phyloP scores from a whole-genome alignment of 2,329 filamentous ascomycete genomes.

The Fusarium anguioides region DNA sequence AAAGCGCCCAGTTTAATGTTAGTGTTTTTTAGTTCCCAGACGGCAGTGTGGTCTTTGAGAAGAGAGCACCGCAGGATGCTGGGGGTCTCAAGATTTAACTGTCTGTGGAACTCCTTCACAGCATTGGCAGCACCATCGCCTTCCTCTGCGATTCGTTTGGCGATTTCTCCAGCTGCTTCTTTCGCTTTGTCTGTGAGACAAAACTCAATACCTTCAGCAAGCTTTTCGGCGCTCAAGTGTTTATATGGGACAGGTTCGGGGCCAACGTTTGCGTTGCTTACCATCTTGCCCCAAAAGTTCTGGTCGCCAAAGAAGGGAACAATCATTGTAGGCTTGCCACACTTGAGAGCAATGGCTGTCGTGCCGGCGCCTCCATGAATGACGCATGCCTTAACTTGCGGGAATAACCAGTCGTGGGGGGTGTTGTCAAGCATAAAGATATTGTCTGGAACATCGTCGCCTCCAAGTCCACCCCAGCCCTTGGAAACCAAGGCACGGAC shows the following conservation, averaged over 20 bases:
- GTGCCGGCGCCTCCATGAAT: constrained; percentile 85
- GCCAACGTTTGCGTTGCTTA: constrained; percentile 71
- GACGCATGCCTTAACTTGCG: constrained; percentile 71
- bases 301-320: constrained; percentile 86
- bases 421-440: constrained; percentile 79
- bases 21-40: constrained; percentile 73
- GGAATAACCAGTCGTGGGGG: constrained; percentile 83
- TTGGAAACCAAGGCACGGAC: constrained; percentile 79
- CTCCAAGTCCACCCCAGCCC: constrained; percentile 79
- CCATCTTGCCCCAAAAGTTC: constrained; percentile 80
- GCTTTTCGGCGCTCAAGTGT: constrained; percentile 68
- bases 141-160: constrained; percentile 68
- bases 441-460: constrained; percentile 67
- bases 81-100: constrained; percentile 63
- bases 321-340: constrained; percentile 77
- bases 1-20: constrained; percentile 70
- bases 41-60: constrained; percentile 69
- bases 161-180: constrained; percentile 67
- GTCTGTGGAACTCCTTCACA: constrained; percentile 73
- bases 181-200: constrained; percentile 71
- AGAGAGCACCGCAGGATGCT: constrained; percentile 73
- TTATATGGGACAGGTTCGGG: constrained; percentile 77
- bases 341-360: constrained; percentile 78
- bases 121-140: constrained; percentile 78
- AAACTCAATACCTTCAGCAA: constrained; percentile 77